These are phyloP conservation scores for Austroboletus eburneus DNA, from an alignment of 768 basidiomycete species.

Conservation along the genomic window DNA sequence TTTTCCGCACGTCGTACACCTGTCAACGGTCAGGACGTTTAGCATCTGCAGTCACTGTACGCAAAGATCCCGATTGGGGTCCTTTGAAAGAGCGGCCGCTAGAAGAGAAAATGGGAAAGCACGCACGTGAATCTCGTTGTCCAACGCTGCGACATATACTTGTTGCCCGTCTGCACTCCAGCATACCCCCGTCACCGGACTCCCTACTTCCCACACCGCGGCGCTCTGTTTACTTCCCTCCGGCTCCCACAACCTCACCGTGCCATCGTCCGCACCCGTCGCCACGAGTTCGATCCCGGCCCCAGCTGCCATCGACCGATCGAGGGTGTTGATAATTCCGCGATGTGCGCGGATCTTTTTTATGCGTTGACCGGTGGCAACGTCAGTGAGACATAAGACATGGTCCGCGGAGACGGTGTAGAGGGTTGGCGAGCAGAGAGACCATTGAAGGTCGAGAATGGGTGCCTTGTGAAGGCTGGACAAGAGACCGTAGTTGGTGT, in stretches of 20 bases:
- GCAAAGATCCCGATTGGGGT: no score
- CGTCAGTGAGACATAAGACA: constrained; percentile 68
- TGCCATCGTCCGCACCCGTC: constrained; percentile 90
- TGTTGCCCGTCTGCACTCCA: constrained; percentile 91
- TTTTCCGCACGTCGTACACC: constrained; percentile 90
- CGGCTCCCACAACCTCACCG: constrained; percentile 87
- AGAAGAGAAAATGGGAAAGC: background rate
- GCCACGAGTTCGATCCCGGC: constrained; percentile 81
- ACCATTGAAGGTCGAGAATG: constrained; percentile 91
- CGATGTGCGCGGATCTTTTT: constrained; percentile 84
- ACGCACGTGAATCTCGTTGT: constrained; percentile 94
- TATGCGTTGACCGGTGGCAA: constrained; percentile 78
- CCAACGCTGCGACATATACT: constrained; percentile 87
- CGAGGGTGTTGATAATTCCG: constrained; percentile 86
- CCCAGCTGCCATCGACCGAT: constrained; percentile 81
- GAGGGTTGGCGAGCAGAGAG: constrained; percentile 63
- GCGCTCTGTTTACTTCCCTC: constrained; percentile 77
- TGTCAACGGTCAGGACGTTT: constrained; percentile 34
- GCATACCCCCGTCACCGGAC: constrained; percentile 87
- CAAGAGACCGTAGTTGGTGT: constrained; percentile 88
- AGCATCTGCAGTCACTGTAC: background rate
- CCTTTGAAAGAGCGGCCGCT: no score
- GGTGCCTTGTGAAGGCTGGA: constrained; percentile 84
- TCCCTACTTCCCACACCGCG: constrained; percentile 78
- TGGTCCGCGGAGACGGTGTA: constrained; percentile 93